A percentile compares a stretch with the other conserved stretches of the same genome.
Evolutionary conservation across 768 basidiomycete genomes (phyloP).

Genomic region (Butyriboletus loyo): DNA sequence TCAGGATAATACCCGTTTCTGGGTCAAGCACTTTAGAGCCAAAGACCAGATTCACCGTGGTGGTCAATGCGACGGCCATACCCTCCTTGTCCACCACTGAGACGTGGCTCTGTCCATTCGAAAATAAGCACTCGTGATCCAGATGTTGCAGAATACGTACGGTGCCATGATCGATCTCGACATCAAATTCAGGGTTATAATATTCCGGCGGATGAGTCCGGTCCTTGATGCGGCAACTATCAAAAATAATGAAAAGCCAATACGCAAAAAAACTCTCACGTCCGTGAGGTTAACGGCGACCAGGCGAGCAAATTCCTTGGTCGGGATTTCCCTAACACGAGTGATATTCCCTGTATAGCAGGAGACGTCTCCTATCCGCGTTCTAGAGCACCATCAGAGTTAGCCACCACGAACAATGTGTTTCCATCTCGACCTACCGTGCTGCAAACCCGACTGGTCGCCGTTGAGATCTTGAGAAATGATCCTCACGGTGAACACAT

Average conservation of each 20-base stretch:
- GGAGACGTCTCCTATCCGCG: conserved; percentile 75
- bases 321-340: conserved; percentile 62
- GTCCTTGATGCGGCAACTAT: conserved; percentile 51
- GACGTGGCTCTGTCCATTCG: conserved; percentile 65
- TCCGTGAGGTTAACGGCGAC: conserved; percentile 76
- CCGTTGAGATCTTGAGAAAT: conserved; percentile 4
- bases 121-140: conserved; percentile 4
- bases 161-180: conserved; percentile 83
- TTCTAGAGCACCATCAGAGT: conserved; percentile 44
- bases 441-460: conserved; percentile 62
- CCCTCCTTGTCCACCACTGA: conserved; percentile 80
- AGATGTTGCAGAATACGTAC: conserved; percentile 21
- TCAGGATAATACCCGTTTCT: conserved; percentile 83
- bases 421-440: conserved; percentile 33
- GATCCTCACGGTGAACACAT: conserved; percentile 13
- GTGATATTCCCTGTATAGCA: conserved; percentile 52
- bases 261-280: conserved; percentile 43
- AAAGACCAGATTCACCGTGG: conserved; percentile 87
- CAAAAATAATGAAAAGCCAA: conserved; percentile 3
- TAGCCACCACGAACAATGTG: conserved; percentile 7
- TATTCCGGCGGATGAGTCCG: conserved; percentile 77
- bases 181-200: conserved; percentile 80
- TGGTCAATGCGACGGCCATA: conserved; percentile 84
- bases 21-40: conserved; percentile 87
- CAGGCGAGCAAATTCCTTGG: conserved; percentile 61